Base-by-base conservation (phyloP, 176 grass and related monocot species). In the Cenchrus fungigraminus region DNA sequence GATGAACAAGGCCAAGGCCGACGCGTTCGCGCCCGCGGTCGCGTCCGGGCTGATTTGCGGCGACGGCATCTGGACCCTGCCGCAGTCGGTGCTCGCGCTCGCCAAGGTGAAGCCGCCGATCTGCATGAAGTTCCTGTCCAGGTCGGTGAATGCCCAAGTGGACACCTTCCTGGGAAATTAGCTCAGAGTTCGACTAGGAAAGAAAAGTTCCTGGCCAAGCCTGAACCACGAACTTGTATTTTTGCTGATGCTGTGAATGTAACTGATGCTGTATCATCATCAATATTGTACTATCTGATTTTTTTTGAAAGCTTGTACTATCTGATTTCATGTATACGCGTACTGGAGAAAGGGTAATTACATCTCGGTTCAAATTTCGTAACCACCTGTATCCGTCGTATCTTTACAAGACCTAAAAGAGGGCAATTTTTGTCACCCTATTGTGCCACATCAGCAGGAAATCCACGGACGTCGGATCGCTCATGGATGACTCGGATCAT, bases 101-200 rank as follows among this genome's bases (percentile, higher is more conserved):
- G 84, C 84, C 51, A 90, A 90, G 84, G 84, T 90, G 74, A 87
- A 90, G 67, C 88, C 88, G 15, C 88, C 88, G 1, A 90, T 90
- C 62, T 90, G 88, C 88, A 90, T 90, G 88, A 90, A 90, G 84
- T 90, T 90, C 31, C 28, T 90, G 14, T 82, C 88, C 10, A 86
- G 88, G 40, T 73, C 88, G 19, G 79, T 52, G 40, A 90, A 90
- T 3, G 73, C 84, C 45, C 45, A 78, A n/a, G 88, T 90, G 66
- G 84, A 90, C 45, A 14, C 22, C 79, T 82, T 78, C 58, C 59
- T 90, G 28, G 58, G 73, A 31, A 90, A 78, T 11, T 90, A 90
- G 56, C 16, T 12, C 16, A 29, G 5, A 49, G 16, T 57, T 60
- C 52, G 53, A 17, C 12, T 57, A 14, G 25, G 17, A 28, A 62